These are phyloP conservation scores for Elsinoe necatrix DNA, from an alignment of 2,329 filamentous ascomycete species.

Conservation along the genomic window DNA sequence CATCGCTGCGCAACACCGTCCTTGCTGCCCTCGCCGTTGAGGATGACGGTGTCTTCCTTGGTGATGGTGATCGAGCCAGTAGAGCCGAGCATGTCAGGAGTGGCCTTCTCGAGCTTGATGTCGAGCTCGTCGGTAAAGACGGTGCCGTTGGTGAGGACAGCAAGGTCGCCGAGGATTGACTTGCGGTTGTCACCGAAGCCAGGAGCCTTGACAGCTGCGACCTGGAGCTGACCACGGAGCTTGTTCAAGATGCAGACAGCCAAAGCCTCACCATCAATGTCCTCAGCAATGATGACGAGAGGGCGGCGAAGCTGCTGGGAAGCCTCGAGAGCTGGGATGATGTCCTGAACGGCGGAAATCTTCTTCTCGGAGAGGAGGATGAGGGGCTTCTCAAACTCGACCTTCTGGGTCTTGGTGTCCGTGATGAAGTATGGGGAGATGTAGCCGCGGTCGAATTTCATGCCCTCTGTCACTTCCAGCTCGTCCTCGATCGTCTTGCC, in stretches of 20 bases:
- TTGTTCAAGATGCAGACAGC: conserved; percentile 99
- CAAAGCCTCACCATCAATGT: conserved; percentile 96
- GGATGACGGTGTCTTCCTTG: conserved; percentile 98
- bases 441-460: conserved; percentile 98
- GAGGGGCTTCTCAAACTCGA: conserved; percentile 98
- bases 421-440: conserved; percentile 99
- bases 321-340: conserved; percentile 93
- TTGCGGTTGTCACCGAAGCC: conserved; percentile 99
- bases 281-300: conserved; percentile 96
- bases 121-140: conserved; percentile 99
- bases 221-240: conserved; percentile 97
- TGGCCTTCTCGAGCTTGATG: conserved; percentile 98
- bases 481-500: conserved; percentile 97
- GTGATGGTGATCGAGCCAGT: conserved; percentile 99
- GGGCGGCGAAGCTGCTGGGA: conserved; percentile 92
- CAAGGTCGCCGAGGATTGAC: conserved; percentile 95
- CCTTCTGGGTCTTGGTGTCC: conserved; percentile 96
- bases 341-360: conserved; percentile 98
- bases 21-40: conserved; percentile 95
- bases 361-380: conserved; percentile 99
- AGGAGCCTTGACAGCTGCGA: conserved; percentile 95
- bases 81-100: conserved; percentile 87
- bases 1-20: conserved; percentile 88
- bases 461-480: conserved; percentile 97
- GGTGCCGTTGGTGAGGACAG: conserved; percentile 88